Evolutionary conservation across 805 yeast genomes (phyloP).

Genomic region (Nakazawaea peltata): DNA sequence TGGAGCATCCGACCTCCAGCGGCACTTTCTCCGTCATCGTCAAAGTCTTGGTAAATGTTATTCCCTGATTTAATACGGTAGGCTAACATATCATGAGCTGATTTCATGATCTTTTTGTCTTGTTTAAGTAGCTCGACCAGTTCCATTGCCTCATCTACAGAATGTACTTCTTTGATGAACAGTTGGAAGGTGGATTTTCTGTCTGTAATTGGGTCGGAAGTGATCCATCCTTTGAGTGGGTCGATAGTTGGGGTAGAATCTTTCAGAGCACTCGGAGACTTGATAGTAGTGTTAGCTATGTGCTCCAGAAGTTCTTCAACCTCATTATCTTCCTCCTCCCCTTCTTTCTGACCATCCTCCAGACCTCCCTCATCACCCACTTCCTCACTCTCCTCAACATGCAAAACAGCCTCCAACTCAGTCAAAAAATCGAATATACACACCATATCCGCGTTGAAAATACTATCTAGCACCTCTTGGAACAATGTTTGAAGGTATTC

Average conservation of each 20-base stretch:
- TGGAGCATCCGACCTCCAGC: constrained; percentile 88
- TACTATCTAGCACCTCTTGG: constrained; percentile 41
- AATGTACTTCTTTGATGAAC: constrained; percentile 51
- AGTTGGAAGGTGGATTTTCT: constrained; percentile 83
- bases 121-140: constrained; percentile 42
- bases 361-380: constrained; percentile 11
- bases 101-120: constrained; percentile 59
- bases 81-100: constrained; percentile 80
- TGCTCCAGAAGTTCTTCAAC: background rate
- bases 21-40: constrained; percentile 96
- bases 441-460: constrained; percentile 56
- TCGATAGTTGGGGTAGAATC: constrained; percentile 23
- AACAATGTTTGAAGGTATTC: constrained; percentile 41
- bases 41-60: constrained; percentile 71
- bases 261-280: no score
- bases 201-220: constrained; percentile 72
- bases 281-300: background rate
- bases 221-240: constrained; percentile 64
- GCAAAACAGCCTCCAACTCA: constrained; percentile 52
- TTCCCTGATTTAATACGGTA: constrained; percentile 61
- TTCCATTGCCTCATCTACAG: constrained; percentile 60
- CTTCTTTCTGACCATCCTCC: constrained; percentile 17
- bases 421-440: constrained; percentile 72
- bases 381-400: constrained; percentile 24
- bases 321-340: constrained; percentile 11